Evolutionary conservation across 495 filamentous ascomycete species (phyloP).

Genomic region (Aspergillus baeticus): DNA sequence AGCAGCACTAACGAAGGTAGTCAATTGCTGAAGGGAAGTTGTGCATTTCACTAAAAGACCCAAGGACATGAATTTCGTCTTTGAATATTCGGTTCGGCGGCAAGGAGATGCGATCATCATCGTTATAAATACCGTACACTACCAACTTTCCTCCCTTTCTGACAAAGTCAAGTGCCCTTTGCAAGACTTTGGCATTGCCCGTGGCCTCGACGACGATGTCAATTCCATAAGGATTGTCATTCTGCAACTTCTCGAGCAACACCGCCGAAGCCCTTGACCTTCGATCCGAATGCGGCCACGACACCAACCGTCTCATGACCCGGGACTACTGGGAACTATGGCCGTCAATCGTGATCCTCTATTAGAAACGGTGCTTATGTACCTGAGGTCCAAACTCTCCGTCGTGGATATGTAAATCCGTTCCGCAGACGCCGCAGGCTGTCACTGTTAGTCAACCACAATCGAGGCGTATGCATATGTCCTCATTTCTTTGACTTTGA

Average conservation of each 20-base stretch:
- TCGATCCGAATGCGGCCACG: constrained; percentile 15
- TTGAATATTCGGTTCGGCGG: constrained; percentile 52
- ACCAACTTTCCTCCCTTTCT: constrained; percentile 57
- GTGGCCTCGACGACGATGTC: constrained; percentile 56
- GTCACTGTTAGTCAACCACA: too few species aligned
- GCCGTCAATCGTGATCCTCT: too few species aligned
- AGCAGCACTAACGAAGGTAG: constrained; percentile 36
- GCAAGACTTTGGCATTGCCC: constrained; percentile 53
- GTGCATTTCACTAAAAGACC: constrained; percentile 59
- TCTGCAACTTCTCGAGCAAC: background rate
- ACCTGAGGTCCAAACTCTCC: background rate
- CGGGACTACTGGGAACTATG: background rate
- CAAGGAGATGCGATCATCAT: constrained; percentile 52
- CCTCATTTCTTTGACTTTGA: background rate
- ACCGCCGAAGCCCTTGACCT: background rate
- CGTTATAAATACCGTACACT: constrained; percentile 58
- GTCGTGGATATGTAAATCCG: background rate
- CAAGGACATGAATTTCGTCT: constrained; percentile 58
- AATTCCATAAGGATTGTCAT: constrained; percentile 55
- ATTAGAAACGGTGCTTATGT: too few species aligned
- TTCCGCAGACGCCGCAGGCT: background rate
- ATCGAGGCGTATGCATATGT: too few species aligned
- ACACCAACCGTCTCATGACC: constrained; percentile 2
- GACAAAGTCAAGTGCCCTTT: constrained; percentile 57
- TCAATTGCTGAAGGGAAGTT: constrained; percentile 67